phyloP scores from a whole-genome alignment of 805 yeast genomes.

The Vanderwaltozyma yarrowii region DNA sequence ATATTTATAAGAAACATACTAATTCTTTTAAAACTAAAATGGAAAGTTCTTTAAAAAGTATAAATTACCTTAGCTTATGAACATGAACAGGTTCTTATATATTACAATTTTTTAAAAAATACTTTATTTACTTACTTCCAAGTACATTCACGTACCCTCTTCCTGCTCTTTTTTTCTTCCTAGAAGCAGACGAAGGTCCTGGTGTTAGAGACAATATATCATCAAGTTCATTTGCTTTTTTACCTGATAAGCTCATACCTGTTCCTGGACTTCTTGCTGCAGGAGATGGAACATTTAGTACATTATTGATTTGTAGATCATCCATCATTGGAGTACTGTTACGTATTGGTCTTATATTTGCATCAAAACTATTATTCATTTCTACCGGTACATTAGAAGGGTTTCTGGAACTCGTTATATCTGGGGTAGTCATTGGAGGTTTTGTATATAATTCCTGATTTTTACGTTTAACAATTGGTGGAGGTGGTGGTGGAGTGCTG shows the following conservation, averaged over 20 bases:
- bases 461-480: slow-evolving; percentile 33
- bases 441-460: slow-evolving; percentile 25
- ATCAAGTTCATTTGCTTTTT: slow-evolving; percentile 36
- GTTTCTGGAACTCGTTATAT: slow-evolving; percentile 26
- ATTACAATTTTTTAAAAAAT: too few species aligned
- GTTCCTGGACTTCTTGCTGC: too few species aligned
- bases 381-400: slow-evolving; percentile 4
- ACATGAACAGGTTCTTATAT: too few species aligned
- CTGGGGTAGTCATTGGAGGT: slow-evolving; percentile 19
- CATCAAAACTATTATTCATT: too few species aligned
- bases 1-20: too few species aligned
- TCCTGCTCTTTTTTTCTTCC: slow-evolving; percentile 36
- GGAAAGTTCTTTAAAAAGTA: too few species aligned
- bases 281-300: slow-evolving; percentile 2
- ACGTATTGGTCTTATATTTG: background rate
- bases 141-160: slow-evolving; percentile 64
- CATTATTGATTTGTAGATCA: background rate
- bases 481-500: slow-evolving; percentile 69
- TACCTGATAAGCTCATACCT: slow-evolving; percentile 21
- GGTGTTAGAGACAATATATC: slow-evolving; percentile 34
- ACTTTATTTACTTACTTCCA: slow-evolving; percentile 29
- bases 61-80: too few species aligned
- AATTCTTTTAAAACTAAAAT: too few species aligned
- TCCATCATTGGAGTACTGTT: background rate
- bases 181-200: slow-evolving; percentile 17